Evolutionary conservation across 805 yeast genomes (phyloP).

Genomic region (Candida chilensis): DNA sequence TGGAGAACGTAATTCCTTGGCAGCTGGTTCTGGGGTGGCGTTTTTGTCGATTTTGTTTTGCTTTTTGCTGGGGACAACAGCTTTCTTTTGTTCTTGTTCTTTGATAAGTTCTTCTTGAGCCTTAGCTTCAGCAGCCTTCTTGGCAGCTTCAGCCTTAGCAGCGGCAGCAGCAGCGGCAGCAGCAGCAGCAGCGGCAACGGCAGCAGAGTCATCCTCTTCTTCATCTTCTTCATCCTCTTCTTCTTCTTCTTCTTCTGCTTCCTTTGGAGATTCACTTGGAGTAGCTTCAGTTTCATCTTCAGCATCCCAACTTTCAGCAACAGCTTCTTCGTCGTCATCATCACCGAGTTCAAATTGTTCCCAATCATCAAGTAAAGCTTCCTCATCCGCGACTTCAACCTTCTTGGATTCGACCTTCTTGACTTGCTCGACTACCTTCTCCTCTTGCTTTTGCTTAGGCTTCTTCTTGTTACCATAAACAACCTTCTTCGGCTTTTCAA

Average conservation of each 20-base stretch:
- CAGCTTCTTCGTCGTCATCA: conserved; percentile 52
- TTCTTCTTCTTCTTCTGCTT: conserved; percentile 18
- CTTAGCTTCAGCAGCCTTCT: conserved; percentile 21
- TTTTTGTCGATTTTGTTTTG: conserved; percentile 3
- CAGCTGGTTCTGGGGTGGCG: conserved; percentile 12
- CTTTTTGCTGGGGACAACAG: too few relatives aligned
- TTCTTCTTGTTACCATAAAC: conserved; percentile 71
- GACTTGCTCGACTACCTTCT: conserved; percentile 10
- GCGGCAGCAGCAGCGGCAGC: conserved; percentile 12
- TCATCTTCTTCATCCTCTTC: conserved; percentile 18
- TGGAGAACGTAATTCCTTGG: conserved; percentile 84
- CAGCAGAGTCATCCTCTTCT: conserved; percentile 17
- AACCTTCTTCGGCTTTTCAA: conserved; percentile 51
- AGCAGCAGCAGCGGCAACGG: conserved; percentile 13
- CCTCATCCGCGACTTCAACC: conserved; percentile 31
- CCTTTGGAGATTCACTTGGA: conserved; percentile 13
- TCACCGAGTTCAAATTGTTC: conserved; percentile 60
- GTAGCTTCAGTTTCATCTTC: conserved; percentile 14
- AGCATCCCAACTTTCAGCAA: conserved; percentile 44
- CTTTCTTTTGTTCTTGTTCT: too few relatives aligned
- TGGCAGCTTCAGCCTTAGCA: conserved; percentile 19
- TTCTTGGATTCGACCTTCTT: conserved; percentile 4
- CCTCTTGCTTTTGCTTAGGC: conserved; percentile 14
- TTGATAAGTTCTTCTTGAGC: conserved; percentile 18
- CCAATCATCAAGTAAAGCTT: conserved; percentile 77